Evolutionary conservation across 2,329 filamentous ascomycete genomes (phyloP).

Genomic region (Xylariaceae sp.): DNA sequence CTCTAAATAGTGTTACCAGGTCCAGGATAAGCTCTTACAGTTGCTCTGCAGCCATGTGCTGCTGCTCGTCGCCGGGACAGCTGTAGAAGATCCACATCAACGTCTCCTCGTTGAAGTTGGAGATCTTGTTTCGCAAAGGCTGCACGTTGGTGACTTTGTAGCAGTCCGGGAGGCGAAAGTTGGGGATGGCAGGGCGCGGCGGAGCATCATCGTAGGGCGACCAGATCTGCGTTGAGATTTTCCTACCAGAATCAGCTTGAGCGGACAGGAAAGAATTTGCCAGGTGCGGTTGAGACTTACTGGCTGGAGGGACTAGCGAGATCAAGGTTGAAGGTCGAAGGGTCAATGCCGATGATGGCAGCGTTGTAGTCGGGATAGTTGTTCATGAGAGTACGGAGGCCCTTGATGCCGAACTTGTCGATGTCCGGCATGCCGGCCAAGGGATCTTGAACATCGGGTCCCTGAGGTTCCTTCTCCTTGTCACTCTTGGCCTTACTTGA

Average conservation of each 20-base stretch:
- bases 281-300: too few species aligned
- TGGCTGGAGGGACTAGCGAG: slow-evolving; percentile 39
- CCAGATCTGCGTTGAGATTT: slow-evolving; percentile 56
- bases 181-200: slow-evolving; percentile 54
- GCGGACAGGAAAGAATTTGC: background rate
- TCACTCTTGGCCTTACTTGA: slow-evolving; percentile 41
- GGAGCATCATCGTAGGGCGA: slow-evolving; percentile 59
- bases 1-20: background rate
- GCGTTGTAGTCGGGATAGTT: slow-evolving; percentile 61
- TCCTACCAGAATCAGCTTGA: slow-evolving; percentile 33
- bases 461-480: slow-evolving; percentile 38
- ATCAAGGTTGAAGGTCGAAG: slow-evolving; percentile 54
- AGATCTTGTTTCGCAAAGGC: slow-evolving; percentile 61
- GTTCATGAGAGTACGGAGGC: slow-evolving; percentile 59
- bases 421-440: slow-evolving; percentile 57
- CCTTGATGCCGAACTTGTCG: slow-evolving; percentile 64
- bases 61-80: slow-evolving; percentile 58
- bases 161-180: slow-evolving; percentile 59
- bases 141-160: slow-evolving; percentile 65
- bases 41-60: slow-evolving; percentile 60
- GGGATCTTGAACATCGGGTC: slow-evolving; percentile 50
- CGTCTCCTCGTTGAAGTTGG: slow-evolving; percentile 65
- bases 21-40: slow-evolving; percentile 43
- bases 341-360: slow-evolving; percentile 57
- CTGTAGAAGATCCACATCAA: slow-evolving; percentile 69